A percentile compares a stretch with the other conserved stretches of the same genome.
These are phyloP conservation scores for Colletotrichum sp. DNA, from an alignment of 2,329 filamentous ascomycete genomes.

Conservation along the genomic window DNA sequence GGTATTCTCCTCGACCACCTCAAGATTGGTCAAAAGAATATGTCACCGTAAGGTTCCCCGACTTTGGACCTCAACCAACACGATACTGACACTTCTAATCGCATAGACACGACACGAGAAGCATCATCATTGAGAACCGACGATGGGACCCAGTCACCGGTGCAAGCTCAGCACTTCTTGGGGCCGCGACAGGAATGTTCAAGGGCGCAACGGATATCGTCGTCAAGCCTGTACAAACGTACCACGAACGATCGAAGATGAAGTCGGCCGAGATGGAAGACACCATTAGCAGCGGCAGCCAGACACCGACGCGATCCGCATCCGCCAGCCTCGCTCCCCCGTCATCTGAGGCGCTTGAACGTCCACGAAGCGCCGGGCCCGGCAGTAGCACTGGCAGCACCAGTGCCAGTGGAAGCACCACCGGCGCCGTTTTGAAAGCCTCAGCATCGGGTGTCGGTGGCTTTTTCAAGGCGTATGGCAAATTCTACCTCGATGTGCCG, in stretches of 20 bases:
- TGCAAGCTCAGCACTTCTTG: constrained; percentile 22
- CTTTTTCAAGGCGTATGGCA: constrained; percentile 39
- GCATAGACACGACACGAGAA: constrained; percentile 45
- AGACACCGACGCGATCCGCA: not conserved
- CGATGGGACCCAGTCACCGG: constrained; percentile 39
- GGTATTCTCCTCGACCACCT: constrained; percentile 56
- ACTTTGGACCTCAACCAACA: accelerated
- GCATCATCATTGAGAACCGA: constrained; percentile 33
- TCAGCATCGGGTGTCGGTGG: constrained; percentile 33
- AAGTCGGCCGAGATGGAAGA: not conserved
- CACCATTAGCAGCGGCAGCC: not conserved
- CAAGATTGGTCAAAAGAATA: constrained; percentile 38
- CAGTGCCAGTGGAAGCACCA: not conserved
- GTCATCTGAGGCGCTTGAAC: not conserved
- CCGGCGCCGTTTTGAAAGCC: constrained; percentile 2
- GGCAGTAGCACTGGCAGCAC: not conserved
- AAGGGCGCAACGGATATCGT: constrained; percentile 21
- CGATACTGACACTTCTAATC: accelerated
- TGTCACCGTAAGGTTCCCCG: not conserved
- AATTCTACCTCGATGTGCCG: constrained; percentile 49
- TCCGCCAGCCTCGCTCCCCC: not conserved
- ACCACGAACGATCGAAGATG: not conserved
- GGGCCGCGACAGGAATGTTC: constrained; percentile 12
- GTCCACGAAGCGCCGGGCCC: not conserved
- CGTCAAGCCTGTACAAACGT: constrained; percentile 21